phyloP scores from a whole-genome alignment of 495 filamentous ascomycete genomes.

The Trichoderma orchidacearum region DNA sequence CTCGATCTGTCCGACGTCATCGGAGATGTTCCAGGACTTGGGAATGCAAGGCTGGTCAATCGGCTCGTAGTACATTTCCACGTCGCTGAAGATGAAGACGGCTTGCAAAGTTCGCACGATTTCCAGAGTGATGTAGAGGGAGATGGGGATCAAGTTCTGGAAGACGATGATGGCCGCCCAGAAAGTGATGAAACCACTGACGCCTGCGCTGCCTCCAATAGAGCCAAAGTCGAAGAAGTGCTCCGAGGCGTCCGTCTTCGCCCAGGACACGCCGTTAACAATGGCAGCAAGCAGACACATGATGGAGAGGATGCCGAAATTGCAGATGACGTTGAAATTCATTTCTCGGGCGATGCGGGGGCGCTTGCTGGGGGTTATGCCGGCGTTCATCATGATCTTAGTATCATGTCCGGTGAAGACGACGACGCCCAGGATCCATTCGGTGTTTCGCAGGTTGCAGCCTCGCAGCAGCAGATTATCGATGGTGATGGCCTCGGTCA shows the following conservation, averaged over 20 bases:
- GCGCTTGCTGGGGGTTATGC: constrained; percentile 91
- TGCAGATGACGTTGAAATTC: constrained; percentile 96
- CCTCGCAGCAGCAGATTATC: constrained; percentile 92
- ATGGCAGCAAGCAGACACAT: constrained; percentile 86
- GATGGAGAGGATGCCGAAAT: constrained; percentile 77
- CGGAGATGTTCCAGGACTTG: constrained; percentile 98
- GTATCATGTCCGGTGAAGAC: constrained; percentile 94
- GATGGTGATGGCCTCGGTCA: constrained; percentile 87
- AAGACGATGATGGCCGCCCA: constrained; percentile 90
- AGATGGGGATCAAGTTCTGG: constrained; percentile 97
- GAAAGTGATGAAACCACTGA: constrained; percentile 91
- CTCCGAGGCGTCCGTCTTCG: constrained; percentile 54
- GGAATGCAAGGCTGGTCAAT: constrained; percentile 91
- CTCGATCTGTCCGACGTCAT: constrained; percentile 96
- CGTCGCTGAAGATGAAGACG: constrained; percentile 94
- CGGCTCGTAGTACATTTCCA: constrained; percentile 90
- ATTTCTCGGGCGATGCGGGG: constrained; percentile 81
- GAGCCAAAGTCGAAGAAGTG: constrained; percentile 79
- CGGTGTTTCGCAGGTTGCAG: constrained; percentile 86
- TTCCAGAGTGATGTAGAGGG: constrained; percentile 93
- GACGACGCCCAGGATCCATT: constrained; percentile 94
- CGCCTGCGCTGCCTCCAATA: constrained; percentile 58
- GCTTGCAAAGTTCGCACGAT: constrained; percentile 89
- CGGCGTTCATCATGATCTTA: constrained; percentile 99
- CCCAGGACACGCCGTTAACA: constrained; percentile 75